phyloP scores from a whole-genome alignment of 2,329 filamentous ascomycete species.

The Alternaria brassicicola region DNA sequence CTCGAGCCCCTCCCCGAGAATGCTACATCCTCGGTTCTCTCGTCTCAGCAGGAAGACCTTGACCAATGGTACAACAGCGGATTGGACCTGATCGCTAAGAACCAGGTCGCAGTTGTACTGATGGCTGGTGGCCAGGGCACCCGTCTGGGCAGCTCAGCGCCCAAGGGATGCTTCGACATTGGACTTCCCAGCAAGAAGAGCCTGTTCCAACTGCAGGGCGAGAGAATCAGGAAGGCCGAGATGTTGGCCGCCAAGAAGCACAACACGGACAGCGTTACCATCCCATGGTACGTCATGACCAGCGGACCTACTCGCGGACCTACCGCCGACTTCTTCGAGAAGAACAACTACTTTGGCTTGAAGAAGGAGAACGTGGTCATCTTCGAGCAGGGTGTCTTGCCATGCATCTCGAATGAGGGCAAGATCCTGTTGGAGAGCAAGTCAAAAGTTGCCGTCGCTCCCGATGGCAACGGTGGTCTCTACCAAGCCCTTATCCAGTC shows the following conservation, averaged over 20 bases:
- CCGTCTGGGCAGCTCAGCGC: slow-evolving; percentile 88
- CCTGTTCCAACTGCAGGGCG: slow-evolving; percentile 95
- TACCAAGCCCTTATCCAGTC: slow-evolving; percentile 88
- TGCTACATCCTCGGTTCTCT: slow-evolving; percentile 87
- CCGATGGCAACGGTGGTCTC: slow-evolving; percentile 95
- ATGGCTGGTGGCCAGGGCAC: slow-evolving; percentile 98
- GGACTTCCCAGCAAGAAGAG: slow-evolving; percentile 91
- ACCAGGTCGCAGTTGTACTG: slow-evolving; percentile 82
- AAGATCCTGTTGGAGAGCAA: slow-evolving; percentile 95
- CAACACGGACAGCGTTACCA: slow-evolving; percentile 62
- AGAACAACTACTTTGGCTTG: slow-evolving; percentile 90
- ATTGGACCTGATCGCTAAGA: slow-evolving; percentile 68
- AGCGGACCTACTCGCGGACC: slow-evolving; percentile 89
- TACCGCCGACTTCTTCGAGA: slow-evolving; percentile 90
- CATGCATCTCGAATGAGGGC: slow-evolving; percentile 95
- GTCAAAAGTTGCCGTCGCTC: slow-evolving; percentile 88
- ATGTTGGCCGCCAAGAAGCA: slow-evolving; percentile 75
- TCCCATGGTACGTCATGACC: slow-evolving; percentile 99
- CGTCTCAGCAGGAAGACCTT: slow-evolving; percentile 79
- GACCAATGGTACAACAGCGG: slow-evolving; percentile 81
- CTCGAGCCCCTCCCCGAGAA: slow-evolving; percentile 89
- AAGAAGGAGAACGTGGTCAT: slow-evolving; percentile 83
- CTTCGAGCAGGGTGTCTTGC: slow-evolving; percentile 96
- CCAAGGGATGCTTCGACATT: slow-evolving; percentile 98
- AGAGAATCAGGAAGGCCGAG: slow-evolving; percentile 88